phyloP scores from a whole-genome alignment of 495 filamentous ascomycete species.

The Lophium mytilinum region DNA sequence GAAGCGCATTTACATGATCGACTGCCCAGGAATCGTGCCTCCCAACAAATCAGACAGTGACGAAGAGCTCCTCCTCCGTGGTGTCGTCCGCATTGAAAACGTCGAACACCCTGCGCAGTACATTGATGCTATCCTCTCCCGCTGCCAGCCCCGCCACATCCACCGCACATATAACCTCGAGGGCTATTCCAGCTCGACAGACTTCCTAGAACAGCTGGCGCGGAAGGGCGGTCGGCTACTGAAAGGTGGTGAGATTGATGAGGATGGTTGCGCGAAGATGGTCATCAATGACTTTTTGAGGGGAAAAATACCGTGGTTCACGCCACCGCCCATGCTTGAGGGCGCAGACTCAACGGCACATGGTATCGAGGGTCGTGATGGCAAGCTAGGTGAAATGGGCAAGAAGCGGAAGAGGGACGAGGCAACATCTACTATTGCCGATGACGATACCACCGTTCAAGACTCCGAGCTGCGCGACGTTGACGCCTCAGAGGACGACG shows the following conservation, averaged over 20 bases:
- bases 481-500: conserved; percentile 26
- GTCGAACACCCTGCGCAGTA: conserved; percentile 95
- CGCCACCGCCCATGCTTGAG: conserved; percentile 53
- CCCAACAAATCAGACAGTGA: conserved; percentile 72
- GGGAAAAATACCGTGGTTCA: conserved; percentile 95
- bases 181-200: conserved; percentile 60
- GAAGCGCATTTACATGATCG: conserved; percentile 94
- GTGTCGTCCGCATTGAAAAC: conserved; percentile 89
- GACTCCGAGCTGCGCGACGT: conserved; percentile 33
- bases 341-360: conserved; percentile 41
- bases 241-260: conserved; percentile 83
- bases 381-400: conserved; percentile 57
- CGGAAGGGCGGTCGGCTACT: conserved; percentile 79
- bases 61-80: conserved; percentile 82
- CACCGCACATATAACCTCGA: conserved; percentile 87
- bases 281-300: conserved; percentile 91
- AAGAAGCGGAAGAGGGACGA: conserved; percentile 44
- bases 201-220: conserved; percentile 81
- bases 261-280: conserved; percentile 92
- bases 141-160: conserved; percentile 77
- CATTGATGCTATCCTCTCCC: conserved; percentile 70
- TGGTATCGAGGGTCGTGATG: conserved; percentile 49
- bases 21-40: conserved; percentile 93
- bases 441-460: conserved; percentile 29
- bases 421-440: conserved; percentile 12